These are phyloP conservation scores for Yamagishiella unicocca DNA, from an alignment of 139 green algal genomes.

Conservation along the genomic window DNA sequence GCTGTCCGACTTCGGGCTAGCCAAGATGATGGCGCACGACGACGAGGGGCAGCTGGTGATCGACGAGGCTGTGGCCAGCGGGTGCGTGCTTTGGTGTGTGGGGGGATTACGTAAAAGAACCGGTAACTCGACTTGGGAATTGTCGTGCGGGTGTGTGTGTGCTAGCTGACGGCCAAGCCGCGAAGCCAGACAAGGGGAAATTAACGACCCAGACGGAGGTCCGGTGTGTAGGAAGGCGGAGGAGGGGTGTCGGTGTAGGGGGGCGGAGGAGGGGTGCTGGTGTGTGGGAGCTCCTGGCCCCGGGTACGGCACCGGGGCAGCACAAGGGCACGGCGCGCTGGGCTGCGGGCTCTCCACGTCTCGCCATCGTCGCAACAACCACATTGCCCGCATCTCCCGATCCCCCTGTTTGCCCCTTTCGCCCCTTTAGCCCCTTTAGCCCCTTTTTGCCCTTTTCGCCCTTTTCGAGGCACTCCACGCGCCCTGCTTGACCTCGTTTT, in stretches of 20 bases:
- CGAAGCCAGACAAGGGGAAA: too few species aligned
- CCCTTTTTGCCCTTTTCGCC: neutral
- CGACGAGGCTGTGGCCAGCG: conserved; percentile 24
- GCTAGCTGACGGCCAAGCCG: too few species aligned
- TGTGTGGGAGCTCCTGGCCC: too few species aligned
- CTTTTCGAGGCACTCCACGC: too few species aligned
- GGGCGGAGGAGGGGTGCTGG: neutral
- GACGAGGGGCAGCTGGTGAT: conserved; percentile 37
- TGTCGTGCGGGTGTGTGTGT: too few species aligned
- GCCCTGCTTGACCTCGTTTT: too few species aligned
- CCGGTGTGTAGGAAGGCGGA: neutral
- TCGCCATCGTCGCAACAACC: too few species aligned
- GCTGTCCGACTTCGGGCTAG: conserved; percentile 32
- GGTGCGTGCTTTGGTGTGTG: neutral
- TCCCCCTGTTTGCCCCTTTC: neutral
- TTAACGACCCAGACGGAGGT: neutral
- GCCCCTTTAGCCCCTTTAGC: neutral
- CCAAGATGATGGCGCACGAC: conserved; percentile 39
- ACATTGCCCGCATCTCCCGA: neutral
- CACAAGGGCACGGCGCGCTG: too few species aligned
- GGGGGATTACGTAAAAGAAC: too few species aligned
- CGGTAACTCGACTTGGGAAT: too few species aligned
- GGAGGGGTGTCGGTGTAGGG: neutral
- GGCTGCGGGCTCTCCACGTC: too few species aligned
- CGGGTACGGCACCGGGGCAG: too few species aligned